Conservation (phyloP, 129 eudicot genomes). For the Flaveria brownii region DNA sequence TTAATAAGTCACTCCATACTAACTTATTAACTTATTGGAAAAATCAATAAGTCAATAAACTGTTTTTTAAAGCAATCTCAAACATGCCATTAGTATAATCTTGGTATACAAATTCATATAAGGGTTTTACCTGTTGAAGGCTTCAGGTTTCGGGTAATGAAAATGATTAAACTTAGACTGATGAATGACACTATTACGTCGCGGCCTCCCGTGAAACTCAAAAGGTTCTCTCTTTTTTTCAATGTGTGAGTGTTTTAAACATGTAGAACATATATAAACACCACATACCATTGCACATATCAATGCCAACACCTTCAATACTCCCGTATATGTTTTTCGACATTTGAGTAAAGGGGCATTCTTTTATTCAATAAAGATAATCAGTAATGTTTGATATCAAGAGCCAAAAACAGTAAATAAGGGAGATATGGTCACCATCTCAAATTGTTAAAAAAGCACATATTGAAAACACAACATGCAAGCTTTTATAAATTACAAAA, state of each 20-base stretch:
- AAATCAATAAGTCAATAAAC: too few species aligned
- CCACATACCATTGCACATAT: conserved; percentile 49
- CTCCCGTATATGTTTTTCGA: conserved; percentile 32
- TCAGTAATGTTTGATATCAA: neutral
- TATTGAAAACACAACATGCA: neutral
- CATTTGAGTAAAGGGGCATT: conserved; percentile 35
- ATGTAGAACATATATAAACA: conserved; percentile 50
- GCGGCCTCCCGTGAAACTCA: conserved; percentile 34
- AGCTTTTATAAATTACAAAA: neutral
- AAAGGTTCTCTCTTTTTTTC: conserved; percentile 29
- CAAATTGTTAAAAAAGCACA: neutral
- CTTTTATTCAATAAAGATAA: conserved; percentile 34
- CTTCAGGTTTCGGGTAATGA: conserved; percentile 60
- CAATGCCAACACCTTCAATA: conserved; percentile 39
- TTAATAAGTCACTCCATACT: too few species aligned
- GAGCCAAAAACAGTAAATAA: neutral
- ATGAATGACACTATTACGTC: conserved; percentile 18
- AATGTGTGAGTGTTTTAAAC: conserved; percentile 36
- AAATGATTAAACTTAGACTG: conserved; percentile 40
- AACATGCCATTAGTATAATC: too few species aligned
- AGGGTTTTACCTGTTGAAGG: conserved; percentile 50
- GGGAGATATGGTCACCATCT: neutral
- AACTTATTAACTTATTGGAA: too few species aligned
- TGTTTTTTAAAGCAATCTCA: too few species aligned
- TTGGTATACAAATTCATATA: neutral